These are phyloP conservation scores for Solanum aculeatissimum DNA, from an alignment of 305 asterid species.

Conservation along the genomic window DNA sequence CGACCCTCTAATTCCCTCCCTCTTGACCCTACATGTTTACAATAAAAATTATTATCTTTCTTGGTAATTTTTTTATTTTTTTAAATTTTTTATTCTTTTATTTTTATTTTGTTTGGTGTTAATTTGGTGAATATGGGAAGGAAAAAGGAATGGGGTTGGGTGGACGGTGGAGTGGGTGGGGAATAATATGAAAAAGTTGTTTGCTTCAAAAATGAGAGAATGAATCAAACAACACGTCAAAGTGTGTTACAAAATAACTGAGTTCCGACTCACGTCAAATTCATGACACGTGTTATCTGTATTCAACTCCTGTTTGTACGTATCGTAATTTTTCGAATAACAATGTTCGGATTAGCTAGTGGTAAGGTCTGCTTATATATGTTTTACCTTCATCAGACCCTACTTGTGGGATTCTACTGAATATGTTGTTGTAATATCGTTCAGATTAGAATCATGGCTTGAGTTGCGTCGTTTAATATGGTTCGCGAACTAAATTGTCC, in stretches of 20 bases:
- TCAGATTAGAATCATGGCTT: neutral
- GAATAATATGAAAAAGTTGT: neutral
- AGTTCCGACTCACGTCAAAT: too few species aligned
- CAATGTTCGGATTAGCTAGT: too few species aligned
- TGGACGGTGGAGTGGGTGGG: neutral
- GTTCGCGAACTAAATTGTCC: too few species aligned
- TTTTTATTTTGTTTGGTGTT: neutral
- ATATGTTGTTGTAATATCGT: too few species aligned
- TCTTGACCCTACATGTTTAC: neutral
- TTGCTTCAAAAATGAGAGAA: neutral
- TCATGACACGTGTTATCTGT: rapidly evolving
- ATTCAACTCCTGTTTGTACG: neutral
- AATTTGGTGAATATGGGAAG: neutral
- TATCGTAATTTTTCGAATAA: too few species aligned
- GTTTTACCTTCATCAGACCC: too few species aligned
- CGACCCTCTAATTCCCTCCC: neutral
- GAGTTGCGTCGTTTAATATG: neutral
- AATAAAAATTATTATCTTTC: neutral
- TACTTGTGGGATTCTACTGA: too few species aligned
- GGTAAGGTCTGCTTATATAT: too few species aligned
- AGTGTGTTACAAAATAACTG: neutral
- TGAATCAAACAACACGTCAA: neutral
- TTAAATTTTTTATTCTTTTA: too few species aligned
- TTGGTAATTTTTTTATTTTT: neutral
- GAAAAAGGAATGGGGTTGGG: neutral